These are phyloP conservation scores for Trichoderma koningiopsis DNA, from an alignment of 2,329 filamentous ascomycete species.

Conservation along the genomic window DNA sequence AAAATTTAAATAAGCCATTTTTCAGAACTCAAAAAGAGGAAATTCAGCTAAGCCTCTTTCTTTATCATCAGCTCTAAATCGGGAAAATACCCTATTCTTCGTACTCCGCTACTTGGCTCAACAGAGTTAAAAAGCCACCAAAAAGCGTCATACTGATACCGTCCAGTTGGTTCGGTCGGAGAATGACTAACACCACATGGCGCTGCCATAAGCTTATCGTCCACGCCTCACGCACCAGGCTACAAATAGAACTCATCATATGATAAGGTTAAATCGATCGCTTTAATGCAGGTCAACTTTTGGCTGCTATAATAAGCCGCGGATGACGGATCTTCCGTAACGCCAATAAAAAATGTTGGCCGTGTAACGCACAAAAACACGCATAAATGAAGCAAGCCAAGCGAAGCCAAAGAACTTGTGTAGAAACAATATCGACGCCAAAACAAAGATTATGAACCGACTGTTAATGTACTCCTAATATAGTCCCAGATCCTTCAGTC, in stretches of 20 bases:
- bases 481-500: slow-evolving; percentile 4
- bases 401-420: neutral
- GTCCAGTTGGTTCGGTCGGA: neutral
- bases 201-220: slow-evolving; percentile 18
- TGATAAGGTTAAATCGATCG: neutral
- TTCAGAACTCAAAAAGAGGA: neutral
- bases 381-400: neutral
- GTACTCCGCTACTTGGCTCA: neutral
- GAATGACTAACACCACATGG: slow-evolving; percentile 11
- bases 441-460: slow-evolving; percentile 15
- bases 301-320: neutral
- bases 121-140: neutral
- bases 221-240: neutral
- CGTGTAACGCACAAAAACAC: neutral
- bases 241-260: neutral
- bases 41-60: neutral
- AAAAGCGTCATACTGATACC: neutral
- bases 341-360: neutral
- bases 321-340: neutral
- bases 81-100: neutral
- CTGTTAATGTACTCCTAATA: neutral
- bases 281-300: neutral
- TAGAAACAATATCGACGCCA: slow-evolving; percentile 2
- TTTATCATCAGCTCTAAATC: neutral
- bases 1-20: neutral